Base-by-base conservation (phyloP, 1,284 basidiomycete species). In the Fomitopsis pinicola region DNA sequence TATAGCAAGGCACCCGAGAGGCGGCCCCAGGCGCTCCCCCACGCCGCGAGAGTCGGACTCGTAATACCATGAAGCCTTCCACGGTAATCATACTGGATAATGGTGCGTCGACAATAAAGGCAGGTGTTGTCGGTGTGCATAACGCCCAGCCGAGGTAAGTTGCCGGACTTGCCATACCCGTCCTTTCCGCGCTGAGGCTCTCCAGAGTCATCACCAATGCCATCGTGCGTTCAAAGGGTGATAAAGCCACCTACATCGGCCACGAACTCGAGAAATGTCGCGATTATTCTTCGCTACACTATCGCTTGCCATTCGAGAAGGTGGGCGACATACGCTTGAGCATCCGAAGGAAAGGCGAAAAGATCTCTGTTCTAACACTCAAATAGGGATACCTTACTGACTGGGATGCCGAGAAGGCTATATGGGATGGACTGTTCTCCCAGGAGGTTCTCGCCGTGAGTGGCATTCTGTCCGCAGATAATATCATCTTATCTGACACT, bases 351-450 rank as follows among this genome's bases (percentile, higher is more conserved):
- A 17, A 15, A 58, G 59, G 56, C 48, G 28, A 33, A 50, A 30
- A 64, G 52, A 59, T 8, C 35, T 22, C n/a, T 60, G 55, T 50
- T 58, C 65, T 63, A 42, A 64, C 58, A 66, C 64, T 62, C 54
- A 57, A 71, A 55, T 45, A 96, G 94, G 95, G 95, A 35, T 94
- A 90, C 74, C 77, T 96, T 15, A 88, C 92, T 36, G 92, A 95
- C 68, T 97, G 95, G 95, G 94, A 96, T 67, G 89, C 90, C 1
- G 87, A 97, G 73, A 95, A 95, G 75, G 88, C 89, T 14, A 82
- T 97, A 15, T 96, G 94, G 94, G 94, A 97, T 67, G 85, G 88
- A 8, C 71, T 95, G 30, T 92, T 96, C 72, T 91, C 88, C 6
- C 78, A 82, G 46, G 80, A 88, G 59, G 83, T 82, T 53, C 77